Evolutionary conservation across 192 early-diverging fungal species (phyloP).

Genomic region (Kickxella alabastrina): DNA sequence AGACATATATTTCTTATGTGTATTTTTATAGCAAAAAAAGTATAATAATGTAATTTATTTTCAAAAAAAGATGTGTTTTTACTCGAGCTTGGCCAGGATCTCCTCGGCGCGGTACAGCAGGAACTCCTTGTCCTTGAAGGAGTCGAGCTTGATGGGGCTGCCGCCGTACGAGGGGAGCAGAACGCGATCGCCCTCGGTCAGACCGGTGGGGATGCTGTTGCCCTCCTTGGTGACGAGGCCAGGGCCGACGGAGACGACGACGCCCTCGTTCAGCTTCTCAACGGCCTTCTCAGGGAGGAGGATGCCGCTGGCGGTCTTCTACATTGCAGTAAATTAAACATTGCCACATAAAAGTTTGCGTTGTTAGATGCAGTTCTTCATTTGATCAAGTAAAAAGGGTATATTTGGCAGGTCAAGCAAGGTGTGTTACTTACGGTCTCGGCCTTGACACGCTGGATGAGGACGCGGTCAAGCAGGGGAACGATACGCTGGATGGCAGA

Average conservation of each 20-base stretch:
- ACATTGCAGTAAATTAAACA: slow-evolving; percentile 8
- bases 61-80: background rate
- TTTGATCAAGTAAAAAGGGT: background rate
- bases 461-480: slow-evolving; percentile 96
- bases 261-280: slow-evolving; percentile 93
- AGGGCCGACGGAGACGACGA: slow-evolving; percentile 92
- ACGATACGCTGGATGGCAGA: slow-evolving; percentile 73
- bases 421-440: slow-evolving; percentile 44
- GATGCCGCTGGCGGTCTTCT: slow-evolving; percentile 95
- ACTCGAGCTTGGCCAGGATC: slow-evolving; percentile 88
- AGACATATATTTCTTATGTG: background rate
- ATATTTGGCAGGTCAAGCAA: background rate
- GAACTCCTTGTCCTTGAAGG: slow-evolving; percentile 71
- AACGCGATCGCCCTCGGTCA: slow-evolving; percentile 91
- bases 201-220: slow-evolving; percentile 69
- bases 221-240: slow-evolving; percentile 86
- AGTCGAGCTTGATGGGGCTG: slow-evolving; percentile 82
- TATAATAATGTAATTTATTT: no score
- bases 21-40: background rate
- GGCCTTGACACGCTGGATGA: slow-evolving; percentile 96
- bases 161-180: slow-evolving; percentile 96
- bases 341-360: no score
- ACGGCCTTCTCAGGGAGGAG: slow-evolving; percentile 99
- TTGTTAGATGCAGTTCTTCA: background rate
- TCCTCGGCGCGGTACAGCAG: slow-evolving; percentile 90